phyloP scores from a whole-genome alignment of 2,329 filamentous ascomycete species.

The Monilinia laxa region DNA sequence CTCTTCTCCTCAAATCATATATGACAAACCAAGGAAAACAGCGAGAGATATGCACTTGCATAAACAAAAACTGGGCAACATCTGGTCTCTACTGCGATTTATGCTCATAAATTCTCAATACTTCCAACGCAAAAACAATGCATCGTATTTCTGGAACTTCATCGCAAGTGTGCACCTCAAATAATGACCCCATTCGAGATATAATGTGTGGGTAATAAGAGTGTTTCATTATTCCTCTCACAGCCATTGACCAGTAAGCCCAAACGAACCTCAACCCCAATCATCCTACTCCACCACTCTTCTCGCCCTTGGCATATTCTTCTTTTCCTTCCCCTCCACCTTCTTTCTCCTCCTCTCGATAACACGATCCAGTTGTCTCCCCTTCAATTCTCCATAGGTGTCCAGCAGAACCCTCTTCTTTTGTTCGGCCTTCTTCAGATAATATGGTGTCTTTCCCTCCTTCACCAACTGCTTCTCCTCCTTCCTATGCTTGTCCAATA shows the following conservation, averaged over 20 bases:
- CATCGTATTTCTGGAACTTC: background rate
- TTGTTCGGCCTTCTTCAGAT: conserved; percentile 87
- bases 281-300: conserved; percentile 42
- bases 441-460: conserved; percentile 90
- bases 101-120: background rate
- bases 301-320: conserved; percentile 61
- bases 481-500: conserved; percentile 73
- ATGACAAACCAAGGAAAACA: background rate
- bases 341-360: conserved; percentile 91
- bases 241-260: background rate
- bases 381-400: conserved; percentile 79
- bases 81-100: too few species aligned
- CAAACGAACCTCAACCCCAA: background rate
- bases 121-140: background rate
- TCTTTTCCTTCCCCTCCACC: conserved; percentile 81
- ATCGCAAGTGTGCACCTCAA: background rate
- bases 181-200: background rate
- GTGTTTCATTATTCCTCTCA: background rate
- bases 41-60: background rate
- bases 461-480: conserved; percentile 81
- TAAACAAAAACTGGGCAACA: background rate
- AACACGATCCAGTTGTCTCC: conserved; percentile 76
- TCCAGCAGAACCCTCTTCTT: conserved; percentile 82
- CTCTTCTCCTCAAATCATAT: background rate
- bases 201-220: background rate